Evolutionary conservation across 2,329 filamentous ascomycete genomes (phyloP), one percentile per base, ranked within the genome.

Genomic region (Trichoderma gracile): DNA sequence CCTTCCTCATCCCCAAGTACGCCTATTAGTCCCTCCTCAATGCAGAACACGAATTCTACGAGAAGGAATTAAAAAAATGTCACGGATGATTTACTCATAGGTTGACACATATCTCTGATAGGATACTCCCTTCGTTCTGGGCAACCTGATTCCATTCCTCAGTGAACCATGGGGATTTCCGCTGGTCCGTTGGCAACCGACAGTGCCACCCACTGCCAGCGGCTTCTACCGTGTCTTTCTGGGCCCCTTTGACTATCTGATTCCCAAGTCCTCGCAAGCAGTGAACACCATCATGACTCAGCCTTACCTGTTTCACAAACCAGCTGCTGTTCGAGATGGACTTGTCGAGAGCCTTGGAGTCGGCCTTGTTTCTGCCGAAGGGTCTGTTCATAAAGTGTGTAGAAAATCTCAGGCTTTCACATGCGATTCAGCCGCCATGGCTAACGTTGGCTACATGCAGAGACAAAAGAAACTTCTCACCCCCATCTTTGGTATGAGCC

Each of bases 161-260:
- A 47, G 45, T n/a, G 57, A 60, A 27, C 57, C 57, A 38, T 60
- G 57, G 57, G 57, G 57, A 9, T 52, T 52, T 23, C 57, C 57
- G 6, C 6, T 60, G 25, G 57, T 17, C 6, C 23, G 40, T 17
- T 60, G 57, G 57, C 57, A 60, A 23, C 43, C 15, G 15, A 50
- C 42, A 3, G 43, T 60, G 17, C 27, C 43, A 2, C 25, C 25
- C 5, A 60, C 45, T 10, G 14, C 10, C 12, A 60, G 57, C 25
- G 57, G 57, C n/a, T 60, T 60, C 19, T 60, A 60, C 30, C 57
- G 57, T 60, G 33, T 60, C 27, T 60, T 60, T 38, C 23, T 60
- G 30, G 57, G 57, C 10, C 57, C 57, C 14, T 60, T 52, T 25
- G 57, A 60, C 45, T 60, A 42, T 46, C 27, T 60, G 2, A 42